Percentiles rank a stretch among this genome's conserved stretches.
Conservation (phyloP, 163 green algal genomes). For the Scenedesmus sp. region DNA sequence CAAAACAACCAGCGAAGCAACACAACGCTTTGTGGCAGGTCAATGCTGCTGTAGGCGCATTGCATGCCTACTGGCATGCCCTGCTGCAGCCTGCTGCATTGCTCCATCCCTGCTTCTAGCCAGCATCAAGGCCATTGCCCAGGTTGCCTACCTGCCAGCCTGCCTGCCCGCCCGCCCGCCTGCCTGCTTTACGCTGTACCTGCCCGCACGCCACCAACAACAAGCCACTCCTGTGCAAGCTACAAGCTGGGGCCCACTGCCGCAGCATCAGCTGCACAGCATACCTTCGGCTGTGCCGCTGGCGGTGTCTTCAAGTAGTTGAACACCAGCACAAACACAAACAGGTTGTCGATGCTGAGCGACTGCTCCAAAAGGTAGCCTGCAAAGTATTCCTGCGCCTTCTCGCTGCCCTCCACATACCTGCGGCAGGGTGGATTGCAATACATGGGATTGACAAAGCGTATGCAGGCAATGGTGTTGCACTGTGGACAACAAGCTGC, state of each 20-base stretch:
- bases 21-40: no score
- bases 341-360: conserved; percentile 98
- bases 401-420: conserved; percentile 63
- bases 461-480: neutral
- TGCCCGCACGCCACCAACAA: neutral
- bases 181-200: neutral
- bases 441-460: neutral
- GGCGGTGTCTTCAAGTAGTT: conserved; percentile 94
- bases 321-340: conserved; percentile 99
- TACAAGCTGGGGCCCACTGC: neutral
- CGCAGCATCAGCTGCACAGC: neutral
- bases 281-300: conserved; percentile 76
- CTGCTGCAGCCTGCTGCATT: no score
- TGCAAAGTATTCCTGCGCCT: conserved; percentile 80
- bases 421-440: neutral
- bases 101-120: no score
- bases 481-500: no score
- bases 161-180: neutral
- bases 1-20: no score
- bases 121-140: no score
- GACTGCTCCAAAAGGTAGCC: conserved; percentile 98
- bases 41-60: no score
- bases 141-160: no score
- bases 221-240: neutral
- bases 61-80: no score